Base-by-base conservation (phyloP, 176 grass and related monocot species). In the Juncus inflexus region DNA sequence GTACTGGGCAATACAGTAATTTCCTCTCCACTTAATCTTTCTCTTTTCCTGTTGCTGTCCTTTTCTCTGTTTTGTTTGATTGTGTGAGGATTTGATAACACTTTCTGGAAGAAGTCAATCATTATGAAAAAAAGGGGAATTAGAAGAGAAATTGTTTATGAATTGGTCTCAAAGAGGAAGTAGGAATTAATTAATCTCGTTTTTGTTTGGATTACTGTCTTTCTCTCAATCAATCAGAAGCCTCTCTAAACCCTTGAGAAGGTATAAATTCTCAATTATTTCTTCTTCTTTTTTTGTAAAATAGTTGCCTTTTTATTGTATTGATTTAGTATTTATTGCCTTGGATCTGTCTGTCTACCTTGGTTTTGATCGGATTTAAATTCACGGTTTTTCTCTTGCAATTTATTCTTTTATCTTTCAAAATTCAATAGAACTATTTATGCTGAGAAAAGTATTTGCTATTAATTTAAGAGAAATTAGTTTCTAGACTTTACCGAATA, bases 11-110 rank as follows among this genome's bases (percentile, higher is more conserved):
- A 50, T 35, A 50, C 50, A 7, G 63, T 65, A 65, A 65, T 19
- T 50, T 6, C 14, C 5, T 12, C 9, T 16, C 4, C 42, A 50
- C 19, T 28, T 28, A 28, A 28, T 28, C 19, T 28, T 28, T 65
- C 42, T 9, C 16, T 43, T 65, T 47, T 65, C 63, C 63, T 11
- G 16, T 28, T 11, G 41, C n/a, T 35, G 41, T 65, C 41, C 7
- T 50, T 65, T 50, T 65, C 63, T 65, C 7, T 65, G 4, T 12
- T 65, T 65, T 50, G 63, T 65, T 43, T 11, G 13, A 40, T 65
- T 47, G 63, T 10, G 63, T 2, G 13, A 65, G 35, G 12, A 3
- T 50, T 19, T 49, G 50, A 65, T 65, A 65, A 19, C 7, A 28
- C 42, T 47, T 47, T 47, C 15, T 28, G 15, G 35, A 50, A 16